phyloP scores from a whole-genome alignment of 1,284 basidiomycete species.

The Ganoderma resinaceum region DNA sequence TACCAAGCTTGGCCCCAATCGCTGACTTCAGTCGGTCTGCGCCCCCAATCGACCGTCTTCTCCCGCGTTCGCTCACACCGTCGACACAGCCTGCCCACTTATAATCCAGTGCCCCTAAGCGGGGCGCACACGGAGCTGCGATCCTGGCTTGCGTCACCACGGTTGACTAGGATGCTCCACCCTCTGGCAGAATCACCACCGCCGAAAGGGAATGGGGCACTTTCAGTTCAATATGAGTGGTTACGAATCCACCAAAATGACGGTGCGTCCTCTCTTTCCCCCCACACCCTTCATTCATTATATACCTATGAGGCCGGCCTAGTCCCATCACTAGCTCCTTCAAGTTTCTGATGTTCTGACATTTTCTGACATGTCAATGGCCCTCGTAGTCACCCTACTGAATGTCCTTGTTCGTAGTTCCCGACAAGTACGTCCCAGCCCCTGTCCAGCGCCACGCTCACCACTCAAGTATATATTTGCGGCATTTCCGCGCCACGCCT shows the following conservation, averaged over 20 bases:
- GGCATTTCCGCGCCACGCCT: neutral
- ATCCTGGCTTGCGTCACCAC: neutral
- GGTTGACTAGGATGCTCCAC: too few relatives aligned
- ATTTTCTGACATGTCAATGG: neutral
- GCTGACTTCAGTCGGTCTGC: slow-evolving; percentile 5
- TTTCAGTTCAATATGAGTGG: neutral
- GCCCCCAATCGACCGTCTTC: neutral
- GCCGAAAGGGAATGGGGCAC: neutral
- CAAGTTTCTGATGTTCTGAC: slow-evolving; percentile 1
- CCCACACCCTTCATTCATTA: neutral
- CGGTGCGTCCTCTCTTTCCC: neutral
- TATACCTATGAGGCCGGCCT: neutral
- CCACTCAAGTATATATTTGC: neutral
- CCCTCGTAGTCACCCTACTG: neutral
- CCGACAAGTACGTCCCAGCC: neutral
- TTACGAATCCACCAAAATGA: neutral
- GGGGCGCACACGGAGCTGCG: neutral
- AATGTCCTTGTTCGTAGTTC: neutral
- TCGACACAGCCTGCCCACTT: neutral
- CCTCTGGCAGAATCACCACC: neutral
- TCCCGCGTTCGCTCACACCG: neutral
- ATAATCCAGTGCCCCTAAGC: neutral
- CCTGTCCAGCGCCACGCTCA: neutral
- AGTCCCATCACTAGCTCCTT: neutral
- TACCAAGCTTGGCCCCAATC: slow-evolving; percentile 6